Conservation (phyloP, 352 stramenopile species). For the Globisporangium canariense region DNA sequence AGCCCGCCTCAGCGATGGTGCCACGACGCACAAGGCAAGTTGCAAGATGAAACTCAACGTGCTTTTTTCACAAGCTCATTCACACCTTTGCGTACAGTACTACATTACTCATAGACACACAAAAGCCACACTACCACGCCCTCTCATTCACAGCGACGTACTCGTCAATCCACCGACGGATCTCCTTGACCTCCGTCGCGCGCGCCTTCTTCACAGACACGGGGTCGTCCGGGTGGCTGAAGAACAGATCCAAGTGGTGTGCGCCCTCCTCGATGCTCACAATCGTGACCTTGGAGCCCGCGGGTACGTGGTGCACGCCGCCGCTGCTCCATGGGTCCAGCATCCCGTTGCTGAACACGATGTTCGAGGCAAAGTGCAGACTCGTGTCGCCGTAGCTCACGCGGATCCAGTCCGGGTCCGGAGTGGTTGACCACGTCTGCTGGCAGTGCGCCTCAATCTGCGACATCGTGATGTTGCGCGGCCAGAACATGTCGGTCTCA, state of each 20-base stretch:
- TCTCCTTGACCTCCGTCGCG: conserved; percentile 71
- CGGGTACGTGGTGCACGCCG: conserved; percentile 68
- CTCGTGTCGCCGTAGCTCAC: conserved; percentile 67
- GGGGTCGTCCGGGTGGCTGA: conserved; percentile 85
- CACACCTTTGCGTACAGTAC: background rate
- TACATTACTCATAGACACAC: background rate
- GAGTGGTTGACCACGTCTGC: conserved; percentile 55
- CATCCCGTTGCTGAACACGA: conserved; percentile 94
- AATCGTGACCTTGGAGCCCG: conserved; percentile 55
- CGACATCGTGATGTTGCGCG: conserved; percentile 53
- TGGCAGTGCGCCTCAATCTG: conserved; percentile 64
- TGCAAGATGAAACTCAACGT: no score
- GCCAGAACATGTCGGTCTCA: conserved; percentile 92
- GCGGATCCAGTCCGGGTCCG: conserved; percentile 72
- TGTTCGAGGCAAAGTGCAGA: conserved; percentile 83
- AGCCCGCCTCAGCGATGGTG: no score
- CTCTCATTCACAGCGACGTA: conserved; percentile 24
- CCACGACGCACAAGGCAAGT: no score
- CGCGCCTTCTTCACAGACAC: conserved; percentile 68
- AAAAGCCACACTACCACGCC: background rate
- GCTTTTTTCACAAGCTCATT: no score
- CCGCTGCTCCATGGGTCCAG: conserved; percentile 92
- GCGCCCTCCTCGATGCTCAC: conserved; percentile 75
- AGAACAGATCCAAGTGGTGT: conserved; percentile 93
- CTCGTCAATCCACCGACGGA: conserved; percentile 83